Percentiles rank a stretch among this genome's conserved stretches.
phyloP scores from a whole-genome alignment of 129 eudicot genomes.

The Gnaphalium uliginosum region DNA sequence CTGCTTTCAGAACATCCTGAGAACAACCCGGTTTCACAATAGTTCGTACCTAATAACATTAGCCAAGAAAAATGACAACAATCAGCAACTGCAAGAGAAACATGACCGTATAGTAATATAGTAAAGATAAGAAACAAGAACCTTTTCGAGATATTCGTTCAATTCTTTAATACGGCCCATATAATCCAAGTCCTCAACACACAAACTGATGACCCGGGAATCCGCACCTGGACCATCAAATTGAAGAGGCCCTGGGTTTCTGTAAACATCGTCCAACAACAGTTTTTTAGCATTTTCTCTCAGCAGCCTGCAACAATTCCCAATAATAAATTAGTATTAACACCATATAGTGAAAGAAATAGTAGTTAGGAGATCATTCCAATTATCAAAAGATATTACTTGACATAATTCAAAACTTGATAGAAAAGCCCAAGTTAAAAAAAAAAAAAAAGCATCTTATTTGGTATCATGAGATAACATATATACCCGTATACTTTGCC shows the following conservation, averaged over 20 bases:
- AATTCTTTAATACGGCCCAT: conserved; percentile 95
- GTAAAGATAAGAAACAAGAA: conserved; percentile 24
- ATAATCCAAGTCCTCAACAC: conserved; percentile 91
- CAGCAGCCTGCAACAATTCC: conserved; percentile 61
- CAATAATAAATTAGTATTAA: conserved; percentile 8
- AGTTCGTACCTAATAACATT: conserved; percentile 54
- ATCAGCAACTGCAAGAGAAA: neutral
- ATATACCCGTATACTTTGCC: conserved; percentile 96
- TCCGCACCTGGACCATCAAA: conserved; percentile 98
- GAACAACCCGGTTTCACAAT: conserved; percentile 97
- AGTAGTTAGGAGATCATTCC: too few relatives aligned
- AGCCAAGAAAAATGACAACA: neutral
- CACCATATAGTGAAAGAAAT: neutral
- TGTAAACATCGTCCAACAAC: conserved; percentile 79
- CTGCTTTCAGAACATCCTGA: conserved; percentile 82
- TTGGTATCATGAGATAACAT: conserved; percentile 22
- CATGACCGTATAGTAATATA: neutral
- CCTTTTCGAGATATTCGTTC: conserved; percentile 83
- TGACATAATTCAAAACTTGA: neutral
- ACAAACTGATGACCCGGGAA: conserved; percentile 69
- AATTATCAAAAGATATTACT: neutral
- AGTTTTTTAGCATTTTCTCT: conserved; percentile 78
- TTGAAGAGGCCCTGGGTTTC: conserved; percentile 99
- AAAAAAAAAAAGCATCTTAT: neutral
- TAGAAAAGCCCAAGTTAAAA: neutral